Evolutionary conservation across 1,284 basidiomycete species (phyloP), one percentile per base, ranked within the genome.

Genomic region (Heterobasidion parviporum): DNA sequence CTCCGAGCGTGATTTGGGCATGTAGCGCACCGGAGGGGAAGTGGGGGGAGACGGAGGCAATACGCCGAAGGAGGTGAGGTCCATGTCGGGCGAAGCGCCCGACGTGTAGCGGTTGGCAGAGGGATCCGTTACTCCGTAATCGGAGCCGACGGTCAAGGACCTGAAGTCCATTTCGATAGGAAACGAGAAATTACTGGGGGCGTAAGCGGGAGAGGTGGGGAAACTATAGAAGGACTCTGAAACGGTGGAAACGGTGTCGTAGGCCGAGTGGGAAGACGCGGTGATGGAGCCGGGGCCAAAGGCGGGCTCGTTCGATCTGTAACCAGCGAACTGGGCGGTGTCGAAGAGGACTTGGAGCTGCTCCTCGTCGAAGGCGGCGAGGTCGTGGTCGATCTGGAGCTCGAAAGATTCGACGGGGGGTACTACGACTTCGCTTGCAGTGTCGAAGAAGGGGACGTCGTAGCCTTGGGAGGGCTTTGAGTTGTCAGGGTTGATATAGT

Each of bases 381-480:
- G 80, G 68, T 77, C 79, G 41, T 75, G 75, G 72, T 91, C 89
- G 66, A 91, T 79, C 70, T 91, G 89, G 54, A 81, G 79, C 65
- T 90, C 89, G 72, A 90, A 90, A 60, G 83, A 77, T 76, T 90
- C 87, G 59, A 87, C 85, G 67, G 85, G 81, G 53, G 87, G 86
- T 50, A 83, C 83, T 62, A 82, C 74, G 68, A 87, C 75, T 72
- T 87, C 84, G 61, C 79, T 75, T 62, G 82, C 74, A 56, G 80
- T 74, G 65, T 66, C 78, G 75, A 85, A 87, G 64, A 82, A 83
- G 69, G 81, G 76, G 72, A 85, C 82, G 71, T 85, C 84, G 68
- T 85, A 64, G 65, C 60, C 61, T 60, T 65, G 61, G 47, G 61
- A 59, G 51, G 59, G 58, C 38, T 63, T 60, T 54, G 41, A 51